Conservation (phyloP, 2,329 filamentous ascomycete species). For the Tolypocladium sp. region DNA sequence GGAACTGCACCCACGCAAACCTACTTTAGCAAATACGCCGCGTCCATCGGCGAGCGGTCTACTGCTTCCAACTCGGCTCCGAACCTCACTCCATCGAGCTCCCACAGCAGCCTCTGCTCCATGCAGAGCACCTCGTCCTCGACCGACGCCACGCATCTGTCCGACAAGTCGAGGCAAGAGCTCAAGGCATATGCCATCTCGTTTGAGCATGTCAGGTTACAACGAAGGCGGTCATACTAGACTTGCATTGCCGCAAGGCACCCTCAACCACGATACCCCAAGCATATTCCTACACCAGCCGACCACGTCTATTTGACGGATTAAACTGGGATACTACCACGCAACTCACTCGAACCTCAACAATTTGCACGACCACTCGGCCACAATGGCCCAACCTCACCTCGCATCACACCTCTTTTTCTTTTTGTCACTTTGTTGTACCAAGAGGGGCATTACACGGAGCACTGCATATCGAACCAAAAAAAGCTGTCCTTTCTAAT, state of each 20-base stretch:
- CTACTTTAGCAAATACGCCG: conserved; percentile 14
- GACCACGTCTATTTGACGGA: conserved; percentile 1
- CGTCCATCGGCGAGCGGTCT: conserved; percentile 15
- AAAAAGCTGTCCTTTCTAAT: conserved; percentile 13
- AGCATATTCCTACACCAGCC: conserved; percentile 4
- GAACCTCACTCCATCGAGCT: conserved; percentile 61
- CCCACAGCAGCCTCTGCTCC: conserved; percentile 76
- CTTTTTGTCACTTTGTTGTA: conserved; percentile 24
- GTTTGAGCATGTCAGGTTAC: conserved; percentile 70
- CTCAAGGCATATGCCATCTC: conserved; percentile 79
- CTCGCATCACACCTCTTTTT: conserved; percentile 7
- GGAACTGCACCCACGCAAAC: conserved; percentile 36
- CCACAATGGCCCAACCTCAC: conserved; percentile 10
- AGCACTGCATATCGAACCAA: conserved; percentile 41
- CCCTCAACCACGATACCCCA: conserved; percentile 1
- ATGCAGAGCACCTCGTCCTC: conserved; percentile 54
- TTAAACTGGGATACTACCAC: conserved; percentile 10
- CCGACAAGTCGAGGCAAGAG: conserved; percentile 69
- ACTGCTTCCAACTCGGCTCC: conserved; percentile 18
- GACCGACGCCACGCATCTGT: conserved; percentile 49
- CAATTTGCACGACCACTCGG: conserved; percentile 3
- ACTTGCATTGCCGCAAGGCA: neutral
- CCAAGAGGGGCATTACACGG: conserved; percentile 37
- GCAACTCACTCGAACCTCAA: conserved; percentile 20
- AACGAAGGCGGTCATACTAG: conserved; percentile 49